Evolutionary conservation across 202 grass and related monocot species (phyloP), one percentile per base, ranked within the genome.

Genomic region (Setaria viridis): DNA sequence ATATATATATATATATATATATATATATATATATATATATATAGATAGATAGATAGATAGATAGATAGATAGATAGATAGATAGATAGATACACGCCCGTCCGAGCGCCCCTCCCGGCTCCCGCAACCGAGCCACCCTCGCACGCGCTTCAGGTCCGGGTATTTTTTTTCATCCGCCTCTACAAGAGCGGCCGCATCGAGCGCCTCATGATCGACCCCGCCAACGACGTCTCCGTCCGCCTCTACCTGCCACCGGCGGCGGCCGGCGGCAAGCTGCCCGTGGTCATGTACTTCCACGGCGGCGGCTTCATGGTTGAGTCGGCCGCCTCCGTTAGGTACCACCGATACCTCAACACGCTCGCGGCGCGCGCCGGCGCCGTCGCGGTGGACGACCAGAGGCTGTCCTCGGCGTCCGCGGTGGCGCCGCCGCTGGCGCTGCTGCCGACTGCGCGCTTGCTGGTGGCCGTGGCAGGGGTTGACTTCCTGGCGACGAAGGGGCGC

Each of bases 221-320:
- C 34, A 88, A 84, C 68, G 55, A 60, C 70, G 68, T 94, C 79
- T 83, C 84, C 49, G 84, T 83, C 8, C 94, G 90, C 16, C 90
- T 94, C 29, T 94, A 93, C 87, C 82, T 93, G 20, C 91, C 93
- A 0, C 12, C 70, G 6, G n/a, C 59, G 2, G 42, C 35, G 1
- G n/a, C 64, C 7, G 63, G 47, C 0, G 45, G 34, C 25, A 95
- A 86, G 71, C 87, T 96, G 12, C 92, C 92, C 2, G 33, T 94
- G 55, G 65, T 97, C 5, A 82, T 97, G 8, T 94, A 92, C 88
- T 82, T 92, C 88, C 94, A 97, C 66, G 92, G 92, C 48, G 92
- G 94, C 13, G 94, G 83, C 19, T 97, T 97, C 90, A 89, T 90
- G 41, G 6, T 92, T 72, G 53, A 89, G 78, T 91, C 92, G 16